Conservation (phyloP, 305 asterid species). For the Fraxinus greggii region DNA sequence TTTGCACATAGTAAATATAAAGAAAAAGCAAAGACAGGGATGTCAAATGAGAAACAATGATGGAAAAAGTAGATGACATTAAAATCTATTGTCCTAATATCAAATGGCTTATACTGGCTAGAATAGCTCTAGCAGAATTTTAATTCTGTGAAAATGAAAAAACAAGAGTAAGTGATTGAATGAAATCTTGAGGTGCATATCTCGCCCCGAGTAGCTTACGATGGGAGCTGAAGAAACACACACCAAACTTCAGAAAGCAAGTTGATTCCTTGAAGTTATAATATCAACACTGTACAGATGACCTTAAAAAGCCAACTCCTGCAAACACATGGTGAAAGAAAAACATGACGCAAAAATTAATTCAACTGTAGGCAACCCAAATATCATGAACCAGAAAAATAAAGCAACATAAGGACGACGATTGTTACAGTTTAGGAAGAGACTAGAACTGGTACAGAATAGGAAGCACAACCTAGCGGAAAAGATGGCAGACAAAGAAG, state of each 20-base stretch:
- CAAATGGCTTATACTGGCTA: background rate
- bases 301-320: background rate
- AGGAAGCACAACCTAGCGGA: background rate
- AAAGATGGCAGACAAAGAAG: background rate
- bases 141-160: background rate
- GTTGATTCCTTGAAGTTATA: background rate
- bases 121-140: background rate
- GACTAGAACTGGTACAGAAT: background rate
- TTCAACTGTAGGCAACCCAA: background rate
- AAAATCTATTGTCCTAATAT: background rate
- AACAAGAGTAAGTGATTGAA: background rate
- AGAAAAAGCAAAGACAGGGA: background rate
- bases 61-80: background rate
- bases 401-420: background rate
- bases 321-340: background rate
- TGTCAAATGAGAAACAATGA: background rate
- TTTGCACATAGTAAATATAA: background rate
- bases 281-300: background rate
- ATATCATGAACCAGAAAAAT: background rate
- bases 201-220: background rate
- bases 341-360: background rate
- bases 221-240: background rate
- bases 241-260: background rate
- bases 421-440: background rate
- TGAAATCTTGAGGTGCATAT: background rate